Conservation (phyloP, 352 stramenopile species). For the Blastocystis sp. region DNA sequence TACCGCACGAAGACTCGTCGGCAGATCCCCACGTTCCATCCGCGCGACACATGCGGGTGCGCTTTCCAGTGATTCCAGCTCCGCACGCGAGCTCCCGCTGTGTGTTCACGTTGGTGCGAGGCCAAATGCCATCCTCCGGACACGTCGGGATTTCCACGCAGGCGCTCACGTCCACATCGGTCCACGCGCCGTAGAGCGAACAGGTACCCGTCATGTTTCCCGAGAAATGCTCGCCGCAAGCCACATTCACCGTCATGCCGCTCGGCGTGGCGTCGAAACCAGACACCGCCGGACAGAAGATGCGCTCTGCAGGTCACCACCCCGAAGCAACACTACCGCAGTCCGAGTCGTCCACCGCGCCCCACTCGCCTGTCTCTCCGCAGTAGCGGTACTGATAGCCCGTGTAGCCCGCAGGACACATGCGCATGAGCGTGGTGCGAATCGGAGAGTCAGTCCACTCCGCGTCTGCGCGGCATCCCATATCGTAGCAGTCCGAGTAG, state of each 20-base stretch:
- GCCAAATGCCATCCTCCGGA: conserved; percentile 31
- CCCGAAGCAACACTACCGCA: background rate
- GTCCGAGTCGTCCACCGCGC: background rate
- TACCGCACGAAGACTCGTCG: conserved; percentile 6
- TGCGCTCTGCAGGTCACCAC: background rate
- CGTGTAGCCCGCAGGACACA: background rate
- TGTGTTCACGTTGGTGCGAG: conserved; percentile 17
- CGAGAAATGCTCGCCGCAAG: conserved; percentile 32
- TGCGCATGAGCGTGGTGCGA: background rate
- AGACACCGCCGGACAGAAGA: background rate
- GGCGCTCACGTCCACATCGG: conserved; percentile 12
- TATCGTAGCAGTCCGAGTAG: conserved; percentile 29
- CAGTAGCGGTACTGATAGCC: conserved; percentile 47
- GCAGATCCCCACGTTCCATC: background rate
- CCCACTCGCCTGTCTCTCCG: background rate
- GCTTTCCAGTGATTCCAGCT: background rate
- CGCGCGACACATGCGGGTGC: background rate
- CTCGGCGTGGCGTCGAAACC: background rate
- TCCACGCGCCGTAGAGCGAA: conserved; percentile 28
- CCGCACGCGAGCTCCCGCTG: background rate
- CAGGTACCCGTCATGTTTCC: conserved; percentile 27
- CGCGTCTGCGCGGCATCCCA: background rate
- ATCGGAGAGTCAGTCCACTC: conserved; percentile 2
- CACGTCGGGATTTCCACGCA: conserved; percentile 46
- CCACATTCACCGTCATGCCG: background rate